phyloP scores from a whole-genome alignment of 495 filamentous ascomycete genomes.

The Daldinia vernicosa region DNA sequence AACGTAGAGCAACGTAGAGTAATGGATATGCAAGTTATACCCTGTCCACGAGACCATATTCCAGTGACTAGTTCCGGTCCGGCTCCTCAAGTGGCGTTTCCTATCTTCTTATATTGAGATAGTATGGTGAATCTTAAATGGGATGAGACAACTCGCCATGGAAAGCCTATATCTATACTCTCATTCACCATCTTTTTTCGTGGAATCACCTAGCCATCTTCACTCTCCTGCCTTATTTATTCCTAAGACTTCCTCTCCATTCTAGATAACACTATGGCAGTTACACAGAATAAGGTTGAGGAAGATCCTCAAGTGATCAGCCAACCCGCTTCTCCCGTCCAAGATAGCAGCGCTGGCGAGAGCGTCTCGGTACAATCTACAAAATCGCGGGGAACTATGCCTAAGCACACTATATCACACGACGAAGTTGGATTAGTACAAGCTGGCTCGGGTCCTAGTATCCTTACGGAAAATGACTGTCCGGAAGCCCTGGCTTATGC shows the following conservation, averaged over 20 bases:
- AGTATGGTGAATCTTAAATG: conserved; percentile 28
- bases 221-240: not conserved
- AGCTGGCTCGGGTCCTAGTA: conserved; percentile 28
- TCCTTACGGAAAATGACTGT: conserved; percentile 66
- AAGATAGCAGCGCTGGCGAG: not conserved
- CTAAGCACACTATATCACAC: conserved; percentile 28
- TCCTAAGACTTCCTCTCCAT: not conserved
- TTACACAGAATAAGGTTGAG: not conserved
- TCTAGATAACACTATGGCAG: not conserved
- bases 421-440: conserved; percentile 12
- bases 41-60: conserved; percentile 21
- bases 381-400: conserved; percentile 1
- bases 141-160: conserved; percentile 1
- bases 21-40: conserved; percentile 1
- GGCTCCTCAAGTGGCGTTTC: conserved; percentile 17
- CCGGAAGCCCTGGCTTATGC: conserved; percentile 70
- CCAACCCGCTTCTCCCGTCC: not conserved
- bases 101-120: not conserved
- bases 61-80: conserved; percentile 3
- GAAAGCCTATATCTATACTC: not conserved
- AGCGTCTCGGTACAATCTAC: conserved; percentile 1
- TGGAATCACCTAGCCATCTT: conserved; percentile 10
- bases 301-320: not conserved
- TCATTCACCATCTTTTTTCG: conserved; percentile 11
- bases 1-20: not conserved